These are phyloP conservation scores for Tetracladium marchalianum DNA, from an alignment of 495 filamentous ascomycete genomes.

Conservation along the genomic window DNA sequence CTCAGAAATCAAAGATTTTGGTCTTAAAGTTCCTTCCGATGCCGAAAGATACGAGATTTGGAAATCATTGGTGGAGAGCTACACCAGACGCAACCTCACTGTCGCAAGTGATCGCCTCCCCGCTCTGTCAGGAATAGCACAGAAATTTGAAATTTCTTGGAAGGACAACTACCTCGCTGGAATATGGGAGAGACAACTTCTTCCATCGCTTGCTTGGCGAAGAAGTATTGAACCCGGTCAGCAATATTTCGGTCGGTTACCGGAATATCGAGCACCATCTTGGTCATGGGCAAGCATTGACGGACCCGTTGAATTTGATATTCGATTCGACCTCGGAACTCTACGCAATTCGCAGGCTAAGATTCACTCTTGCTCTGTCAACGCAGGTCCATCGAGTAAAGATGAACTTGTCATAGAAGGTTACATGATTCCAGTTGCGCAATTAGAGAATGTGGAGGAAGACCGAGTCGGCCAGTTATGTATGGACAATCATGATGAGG, in stretches of 20 bases:
- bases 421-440: not conserved
- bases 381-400: not conserved
- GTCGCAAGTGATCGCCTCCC: slow-evolving; percentile 1
- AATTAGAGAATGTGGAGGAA: not conserved
- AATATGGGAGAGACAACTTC: slow-evolving; percentile 5
- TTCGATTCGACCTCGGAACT: not conserved
- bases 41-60: slow-evolving; percentile 1
- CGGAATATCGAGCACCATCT: slow-evolving; percentile 5
- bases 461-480: no score
- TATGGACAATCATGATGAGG: no score
- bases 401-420: not conserved
- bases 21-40: not conserved
- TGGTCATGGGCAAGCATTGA: slow-evolving; percentile 13
- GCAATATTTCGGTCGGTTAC: not conserved
- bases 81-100: slow-evolving; percentile 2
- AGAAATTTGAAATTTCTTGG: not conserved
- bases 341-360: not conserved
- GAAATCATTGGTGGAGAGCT: not conserved
- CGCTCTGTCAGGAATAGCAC: slow-evolving; percentile 1
- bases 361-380: not conserved
- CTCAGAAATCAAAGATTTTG: no score
- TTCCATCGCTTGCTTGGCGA: slow-evolving; percentile 1
- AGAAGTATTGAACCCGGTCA: not conserved
- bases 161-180: slow-evolving; percentile 5
- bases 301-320: slow-evolving; percentile 8